A percentile compares a stretch with the other conserved stretches of the same genome.
phyloP scores from a whole-genome alignment of 106 monocot species.

The Allium cepa region DNA sequence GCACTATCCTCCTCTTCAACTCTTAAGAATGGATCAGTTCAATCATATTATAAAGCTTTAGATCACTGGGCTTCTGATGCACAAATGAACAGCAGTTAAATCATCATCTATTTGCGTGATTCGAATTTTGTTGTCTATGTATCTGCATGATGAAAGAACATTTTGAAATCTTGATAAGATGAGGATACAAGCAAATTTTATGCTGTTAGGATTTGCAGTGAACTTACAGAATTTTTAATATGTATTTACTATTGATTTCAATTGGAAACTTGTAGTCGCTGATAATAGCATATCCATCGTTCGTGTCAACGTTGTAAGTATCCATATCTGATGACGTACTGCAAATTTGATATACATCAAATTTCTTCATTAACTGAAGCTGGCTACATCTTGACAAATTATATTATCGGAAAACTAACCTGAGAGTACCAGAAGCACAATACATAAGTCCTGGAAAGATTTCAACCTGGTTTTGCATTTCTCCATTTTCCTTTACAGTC shows the following conservation, averaged over 20 bases:
- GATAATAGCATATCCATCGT: constrained; percentile 21
- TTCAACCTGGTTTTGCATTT: constrained; percentile 39
- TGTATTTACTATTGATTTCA: constrained; percentile 27
- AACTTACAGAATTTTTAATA: constrained; percentile 72
- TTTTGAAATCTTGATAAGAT: not conserved
- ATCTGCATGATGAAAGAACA: constrained; percentile 31
- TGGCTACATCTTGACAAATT: not conserved
- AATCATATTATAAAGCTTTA: no score
- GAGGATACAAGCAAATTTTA: not conserved
- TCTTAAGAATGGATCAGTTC: no score
- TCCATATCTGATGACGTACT: constrained; percentile 29
- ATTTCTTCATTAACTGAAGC: not conserved
- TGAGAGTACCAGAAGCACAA: constrained; percentile 36
- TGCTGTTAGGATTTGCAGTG: not conserved
- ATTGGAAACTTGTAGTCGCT: constrained; percentile 50
- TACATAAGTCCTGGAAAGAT: constrained; percentile 46
- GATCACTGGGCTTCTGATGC: not conserved
- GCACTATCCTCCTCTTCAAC: no score
- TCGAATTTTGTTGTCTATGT: constrained; percentile 76
- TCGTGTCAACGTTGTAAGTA: constrained; percentile 30
- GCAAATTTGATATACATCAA: constrained; percentile 7
- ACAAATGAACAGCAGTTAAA: constrained; percentile 47
- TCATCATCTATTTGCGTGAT: constrained; percentile 33
- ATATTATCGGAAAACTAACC: constrained; percentile 31
- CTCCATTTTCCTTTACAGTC: constrained; percentile 60